phyloP scores from a whole-genome alignment of 768 basidiomycete species.

The Saitozyma podzolica region DNA sequence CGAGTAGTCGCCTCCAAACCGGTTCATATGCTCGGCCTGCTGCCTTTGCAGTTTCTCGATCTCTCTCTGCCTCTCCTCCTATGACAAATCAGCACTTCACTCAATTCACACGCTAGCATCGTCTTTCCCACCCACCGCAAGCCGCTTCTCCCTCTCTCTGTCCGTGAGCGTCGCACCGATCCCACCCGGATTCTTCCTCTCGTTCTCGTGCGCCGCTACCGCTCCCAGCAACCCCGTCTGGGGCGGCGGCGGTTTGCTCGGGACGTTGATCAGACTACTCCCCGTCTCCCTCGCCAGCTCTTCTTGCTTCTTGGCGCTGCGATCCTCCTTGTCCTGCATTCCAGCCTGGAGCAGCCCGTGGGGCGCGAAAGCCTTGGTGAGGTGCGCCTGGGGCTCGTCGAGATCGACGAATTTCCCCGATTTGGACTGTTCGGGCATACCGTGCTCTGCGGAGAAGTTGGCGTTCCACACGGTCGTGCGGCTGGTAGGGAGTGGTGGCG shows the following conservation, averaged over 20 bases:
- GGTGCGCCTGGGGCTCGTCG: conserved; percentile 69
- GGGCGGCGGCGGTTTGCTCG: conserved; percentile 88
- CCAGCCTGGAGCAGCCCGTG: conserved; percentile 93
- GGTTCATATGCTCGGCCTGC: conserved; percentile 84
- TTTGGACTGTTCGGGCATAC: conserved; percentile 55
- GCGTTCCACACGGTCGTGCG: conserved; percentile 84
- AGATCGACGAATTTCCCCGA: conserved; percentile 66
- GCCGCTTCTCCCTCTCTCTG: conserved; percentile 84
- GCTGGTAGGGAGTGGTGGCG: too few relatives aligned
- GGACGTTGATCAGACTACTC: conserved; percentile 91
- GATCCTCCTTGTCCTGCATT: conserved; percentile 90
- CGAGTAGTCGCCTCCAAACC: conserved; percentile 59
- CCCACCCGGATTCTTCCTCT: conserved; percentile 90
- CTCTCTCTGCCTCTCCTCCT: conserved; percentile 86
- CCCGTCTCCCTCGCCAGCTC: conserved; percentile 89
- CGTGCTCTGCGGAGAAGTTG: conserved; percentile 70
- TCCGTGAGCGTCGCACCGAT: conserved; percentile 93
- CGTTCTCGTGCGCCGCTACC: conserved; percentile 90
- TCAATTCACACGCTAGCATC: not conserved
- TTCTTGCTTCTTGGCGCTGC: conserved; percentile 93
- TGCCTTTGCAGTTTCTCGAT: conserved; percentile 86
- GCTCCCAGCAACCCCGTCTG: conserved; percentile 94
- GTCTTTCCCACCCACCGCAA: conserved; percentile 58
- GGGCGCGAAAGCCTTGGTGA: conserved; percentile 92
- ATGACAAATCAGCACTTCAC: conserved; percentile 4